These are phyloP conservation scores for Kondoa malvinella DNA, from an alignment of 768 basidiomycete species.

Conservation along the genomic window DNA sequence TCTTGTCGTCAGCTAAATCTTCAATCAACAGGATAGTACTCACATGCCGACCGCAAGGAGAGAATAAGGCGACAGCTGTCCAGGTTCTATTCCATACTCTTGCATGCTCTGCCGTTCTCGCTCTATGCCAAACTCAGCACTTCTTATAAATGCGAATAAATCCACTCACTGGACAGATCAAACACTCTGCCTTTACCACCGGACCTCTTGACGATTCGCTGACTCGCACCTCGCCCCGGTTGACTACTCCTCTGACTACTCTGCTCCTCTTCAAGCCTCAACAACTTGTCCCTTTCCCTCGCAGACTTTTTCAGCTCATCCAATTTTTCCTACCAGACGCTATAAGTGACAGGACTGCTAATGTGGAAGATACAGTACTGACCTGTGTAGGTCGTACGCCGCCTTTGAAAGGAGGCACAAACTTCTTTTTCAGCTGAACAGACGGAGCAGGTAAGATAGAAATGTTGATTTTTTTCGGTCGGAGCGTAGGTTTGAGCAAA, in stretches of 20 bases:
- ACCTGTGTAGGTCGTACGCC: slow-evolving; percentile 20
- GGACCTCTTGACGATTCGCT: too few species aligned
- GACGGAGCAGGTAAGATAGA: slow-evolving; percentile 8
- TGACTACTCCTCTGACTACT: neutral
- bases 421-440: slow-evolving; percentile 13
- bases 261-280: neutral
- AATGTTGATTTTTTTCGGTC: neutral
- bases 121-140: neutral
- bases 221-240: slow-evolving; percentile 5
- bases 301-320: slow-evolving; percentile 13
- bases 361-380: too few species aligned
- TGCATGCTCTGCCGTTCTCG: slow-evolving; percentile 4
- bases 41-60: slow-evolving; percentile 20
- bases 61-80: neutral
- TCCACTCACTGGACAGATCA: slow-evolving; percentile 18
- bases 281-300: neutral
- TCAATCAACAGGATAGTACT: neutral
- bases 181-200: too few species aligned
- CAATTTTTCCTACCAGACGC: slow-evolving; percentile 19
- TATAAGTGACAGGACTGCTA: too few species aligned
- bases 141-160: neutral
- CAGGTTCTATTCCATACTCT: neutral
- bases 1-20: too few species aligned
- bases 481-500: neutral
- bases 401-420: slow-evolving; percentile 25